Evolutionary conservation across 306 rosid genomes (phyloP), one percentile per base, ranked within the genome.

Genomic region (Ziziphus jujuba): DNA sequence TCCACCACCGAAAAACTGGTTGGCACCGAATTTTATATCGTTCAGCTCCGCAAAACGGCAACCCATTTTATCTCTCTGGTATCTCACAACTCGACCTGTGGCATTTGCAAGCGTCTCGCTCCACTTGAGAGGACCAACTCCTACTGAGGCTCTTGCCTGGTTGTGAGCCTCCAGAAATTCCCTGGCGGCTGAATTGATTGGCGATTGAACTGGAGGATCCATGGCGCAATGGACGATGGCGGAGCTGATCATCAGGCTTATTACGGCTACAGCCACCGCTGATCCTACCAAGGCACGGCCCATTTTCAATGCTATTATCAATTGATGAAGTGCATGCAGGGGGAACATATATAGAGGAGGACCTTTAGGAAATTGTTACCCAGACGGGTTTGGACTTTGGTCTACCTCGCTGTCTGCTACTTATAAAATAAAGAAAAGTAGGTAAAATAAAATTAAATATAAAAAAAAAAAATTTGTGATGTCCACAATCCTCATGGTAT

Each of bases 111-210:
- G 87, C 62, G 70, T 61, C 66, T 72, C 71, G 78, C 84, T 89
- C 96, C 93, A 89, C 0, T 5, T 53, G 5, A 89, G 86, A 0
- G 91, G 81, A 0, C 33, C 53, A 25, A 89, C 91, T 1, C 91
- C 85, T n/a, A 90, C 96, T 16, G 66, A 81, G 0, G 79, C 81
- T 75, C 96, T 79, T 23, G 91, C 96, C 40, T 70, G 45, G 86
- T 87, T 87, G 87, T 89, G 96, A 2, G 71, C 73, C 7, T 79
- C 82, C 15, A 89, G 28, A 71, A 48, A 89, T 56, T 81, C 91
- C 2, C 7, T 63, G 0, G 87, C 90, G 0, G 66, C 70, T 0
- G 56, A 14, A 7, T 71, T 24, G n/a, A n/a, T n/a, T 0, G 55
- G 55, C 51, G 43, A 61, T 21, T 24, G 57, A 11, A 59, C 43